phyloP scores from a whole-genome alignment of 1,284 basidiomycete genomes.

The Boletus austroedulis region DNA sequence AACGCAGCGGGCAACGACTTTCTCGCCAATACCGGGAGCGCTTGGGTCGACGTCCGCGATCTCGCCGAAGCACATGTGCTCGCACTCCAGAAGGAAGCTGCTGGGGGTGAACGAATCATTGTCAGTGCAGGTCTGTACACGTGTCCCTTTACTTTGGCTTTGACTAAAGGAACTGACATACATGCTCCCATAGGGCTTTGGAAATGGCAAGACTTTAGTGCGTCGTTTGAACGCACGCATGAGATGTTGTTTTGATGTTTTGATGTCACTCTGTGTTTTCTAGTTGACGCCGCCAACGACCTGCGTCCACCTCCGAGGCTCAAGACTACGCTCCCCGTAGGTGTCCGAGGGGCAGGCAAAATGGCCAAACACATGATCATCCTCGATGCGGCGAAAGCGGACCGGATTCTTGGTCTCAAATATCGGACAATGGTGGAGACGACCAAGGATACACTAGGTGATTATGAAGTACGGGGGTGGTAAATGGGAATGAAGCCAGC shows the following conservation, averaged over 20 bases:
- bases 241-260: no score
- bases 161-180: neutral
- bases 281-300: slow-evolving; percentile 34
- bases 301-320: slow-evolving; percentile 22
- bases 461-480: slow-evolving; percentile 42
- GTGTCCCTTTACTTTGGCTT: neutral
- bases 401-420: slow-evolving; percentile 45
- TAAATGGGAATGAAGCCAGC: no score
- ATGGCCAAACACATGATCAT: slow-evolving; percentile 33
- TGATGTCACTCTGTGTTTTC: no score
- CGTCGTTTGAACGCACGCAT: no score
- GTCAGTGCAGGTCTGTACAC: slow-evolving; percentile 36
- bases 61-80: slow-evolving; percentile 57
- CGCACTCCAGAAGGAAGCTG: slow-evolving; percentile 53
- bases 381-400: slow-evolving; percentile 41
- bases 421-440: slow-evolving; percentile 45
- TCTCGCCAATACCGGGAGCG: slow-evolving; percentile 31
- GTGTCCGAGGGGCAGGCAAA: slow-evolving; percentile 38
- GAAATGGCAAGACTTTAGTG: slow-evolving; percentile 36
- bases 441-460: slow-evolving; percentile 42
- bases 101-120: slow-evolving; percentile 61
- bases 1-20: slow-evolving; percentile 30
- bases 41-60: slow-evolving; percentile 43
- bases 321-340: slow-evolving; percentile 19
- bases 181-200: slow-evolving; percentile 13